These are phyloP conservation scores for Piper betle DNA, from an alignment of 164 flowering plant genomes.

Conservation along the genomic window DNA sequence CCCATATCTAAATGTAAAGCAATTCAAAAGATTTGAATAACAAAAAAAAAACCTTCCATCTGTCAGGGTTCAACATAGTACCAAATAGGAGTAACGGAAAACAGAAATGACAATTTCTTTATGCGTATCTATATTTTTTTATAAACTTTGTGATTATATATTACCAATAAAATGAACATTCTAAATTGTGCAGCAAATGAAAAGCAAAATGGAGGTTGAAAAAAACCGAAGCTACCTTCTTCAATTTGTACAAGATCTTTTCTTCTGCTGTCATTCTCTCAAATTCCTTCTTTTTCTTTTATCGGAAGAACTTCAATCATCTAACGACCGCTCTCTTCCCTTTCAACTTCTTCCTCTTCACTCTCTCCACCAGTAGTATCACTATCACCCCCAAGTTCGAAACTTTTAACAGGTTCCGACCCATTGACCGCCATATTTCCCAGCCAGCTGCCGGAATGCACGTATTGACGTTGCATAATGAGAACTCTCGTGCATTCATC, in stretches of 20 bases:
- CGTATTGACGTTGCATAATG: conserved; percentile 9
- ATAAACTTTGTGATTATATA: not conserved
- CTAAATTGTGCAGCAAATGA: not conserved
- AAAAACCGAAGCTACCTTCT: conserved; percentile 34
- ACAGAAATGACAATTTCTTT: not conserved
- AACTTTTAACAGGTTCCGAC: conserved; percentile 10
- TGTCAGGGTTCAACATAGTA: not conserved
- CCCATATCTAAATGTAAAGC: not conserved
- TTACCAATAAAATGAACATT: not conserved
- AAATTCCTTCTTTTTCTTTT: conserved; percentile 80
- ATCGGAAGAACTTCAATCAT: conserved; percentile 91
- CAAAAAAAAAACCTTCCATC: not conserved
- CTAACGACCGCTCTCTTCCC: conserved; percentile 89
- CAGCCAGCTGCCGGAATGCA: conserved; percentile 30
- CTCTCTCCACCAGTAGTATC: conserved; percentile 19
- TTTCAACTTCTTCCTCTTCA: conserved; percentile 72
- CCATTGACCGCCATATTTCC: conserved; percentile 10
- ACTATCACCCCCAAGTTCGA: conserved; percentile 6
- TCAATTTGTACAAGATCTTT: conserved; percentile 64
- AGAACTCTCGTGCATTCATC: conserved; percentile 6
- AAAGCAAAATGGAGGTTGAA: not conserved
- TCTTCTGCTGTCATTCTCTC: conserved; percentile 91
- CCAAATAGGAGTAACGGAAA: not conserved
- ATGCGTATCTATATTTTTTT: not conserved
- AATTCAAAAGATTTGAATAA: not conserved